Percentiles rank a stretch among this genome's conserved stretches.
phyloP scores from a whole-genome alignment of 2,329 filamentous ascomycete genomes.

The Fusarium udum region DNA sequence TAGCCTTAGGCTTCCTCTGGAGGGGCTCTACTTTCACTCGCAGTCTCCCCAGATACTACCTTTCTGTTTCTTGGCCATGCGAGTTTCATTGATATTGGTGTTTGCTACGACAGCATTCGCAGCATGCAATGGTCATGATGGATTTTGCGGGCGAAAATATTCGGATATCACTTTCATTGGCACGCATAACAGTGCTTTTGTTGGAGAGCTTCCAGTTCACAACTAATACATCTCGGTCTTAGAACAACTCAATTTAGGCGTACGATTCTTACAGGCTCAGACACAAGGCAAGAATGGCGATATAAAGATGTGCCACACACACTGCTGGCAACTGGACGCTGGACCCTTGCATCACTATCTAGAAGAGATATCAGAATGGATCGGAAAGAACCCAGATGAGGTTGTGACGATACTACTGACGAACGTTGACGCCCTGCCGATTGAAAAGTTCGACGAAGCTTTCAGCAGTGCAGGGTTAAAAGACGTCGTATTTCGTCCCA shows the following conservation, averaged over 20 bases:
- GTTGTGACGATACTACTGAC: slow-evolving; percentile 72
- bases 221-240: slow-evolving; percentile 70
- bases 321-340: slow-evolving; percentile 66
- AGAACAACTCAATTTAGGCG: slow-evolving; percentile 67
- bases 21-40: neutral
- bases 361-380: slow-evolving; percentile 66
- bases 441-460: slow-evolving; percentile 62
- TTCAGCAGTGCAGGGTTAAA: slow-evolving; percentile 67
- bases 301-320: slow-evolving; percentile 72
- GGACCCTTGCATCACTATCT: slow-evolving; percentile 67
- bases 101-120: slow-evolving; percentile 35
- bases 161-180: slow-evolving; percentile 70
- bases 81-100: slow-evolving; percentile 20
- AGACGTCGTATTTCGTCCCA: slow-evolving; percentile 64
- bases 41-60: neutral
- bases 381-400: slow-evolving; percentile 67
- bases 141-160: slow-evolving; percentile 66
- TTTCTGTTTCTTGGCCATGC: slow-evolving; percentile 12
- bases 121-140: slow-evolving; percentile 66
- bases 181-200: slow-evolving; percentile 73
- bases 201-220: slow-evolving; percentile 61
- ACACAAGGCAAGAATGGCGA: slow-evolving; percentile 63
- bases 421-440: slow-evolving; percentile 66
- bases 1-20: neutral
- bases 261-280: slow-evolving; percentile 72